Base-by-base conservation (phyloP, 768 basidiomycete species). In the Favolaschia claudopus region DNA sequence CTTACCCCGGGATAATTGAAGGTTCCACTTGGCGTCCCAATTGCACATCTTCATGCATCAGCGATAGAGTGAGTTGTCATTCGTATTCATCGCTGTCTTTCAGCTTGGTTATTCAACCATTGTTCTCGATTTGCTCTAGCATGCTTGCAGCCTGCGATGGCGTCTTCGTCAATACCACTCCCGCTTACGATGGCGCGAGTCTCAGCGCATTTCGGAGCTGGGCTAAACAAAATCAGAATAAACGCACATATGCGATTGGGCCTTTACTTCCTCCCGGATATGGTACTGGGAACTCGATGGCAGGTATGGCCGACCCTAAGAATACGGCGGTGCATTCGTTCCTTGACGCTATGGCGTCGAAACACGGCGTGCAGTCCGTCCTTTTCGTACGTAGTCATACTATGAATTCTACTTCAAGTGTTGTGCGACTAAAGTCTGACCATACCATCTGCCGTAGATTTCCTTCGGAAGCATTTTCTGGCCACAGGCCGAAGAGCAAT, bases 371-470 rank as follows among this genome's bases (percentile, higher is more conserved):
- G 29, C 34, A 61, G 8, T 71, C 68, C 5, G 40, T 64, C 10
- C 19, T 69, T 38, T 66, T 66, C 34, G 70, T 71, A 39, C 9
- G 53, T 28, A n/a, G n/a, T n/a, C n/a, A n/a, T n/a, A n/a, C n/a
- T n/a, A n/a, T n/a, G 17, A 17, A 2, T 31, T 20, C 3, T 25
- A 4, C 19, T 44, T 24, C 37, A 9, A 28, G 2, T 20, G 1
- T 3, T n/a, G 6, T 6, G 8, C 28, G 19, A 28, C 37, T 10
- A n/a, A 3, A 46, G 17, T 13, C n/a, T n/a, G n/a, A n/a, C n/a
- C n/a, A n/a, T n/a, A n/a, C n/a, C n/a, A n/a, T n/a, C n/a, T 5
- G 6, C 27, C 17, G 8, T 13, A 55, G 68, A 28, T 39, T 19
- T 44, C 42, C 15, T 37, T 48, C 24, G 42, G 27, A 12, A 65